These are phyloP conservation scores for Boletus barrowsii DNA, from an alignment of 768 basidiomycete genomes.

Conservation along the genomic window DNA sequence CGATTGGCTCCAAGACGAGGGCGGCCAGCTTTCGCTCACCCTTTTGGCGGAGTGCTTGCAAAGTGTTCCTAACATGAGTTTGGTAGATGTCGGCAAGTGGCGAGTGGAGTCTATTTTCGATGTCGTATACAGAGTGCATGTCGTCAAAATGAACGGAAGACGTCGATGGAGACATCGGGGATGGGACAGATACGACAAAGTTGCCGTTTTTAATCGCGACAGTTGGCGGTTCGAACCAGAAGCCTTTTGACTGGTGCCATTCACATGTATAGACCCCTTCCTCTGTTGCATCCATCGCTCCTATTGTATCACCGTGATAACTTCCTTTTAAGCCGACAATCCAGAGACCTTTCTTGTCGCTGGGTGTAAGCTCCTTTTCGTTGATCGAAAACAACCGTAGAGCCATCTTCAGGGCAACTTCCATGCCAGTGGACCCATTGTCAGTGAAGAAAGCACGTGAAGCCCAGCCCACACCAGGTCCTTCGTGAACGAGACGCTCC, in stretches of 20 bases:
- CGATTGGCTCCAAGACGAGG: slow-evolving; percentile 84
- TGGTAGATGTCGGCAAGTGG: slow-evolving; percentile 65
- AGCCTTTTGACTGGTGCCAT: slow-evolving; percentile 91
- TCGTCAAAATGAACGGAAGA: slow-evolving; percentile 33
- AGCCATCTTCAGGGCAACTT: slow-evolving; percentile 98
- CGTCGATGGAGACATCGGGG: slow-evolving; percentile 37
- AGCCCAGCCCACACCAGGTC: slow-evolving; percentile 91
- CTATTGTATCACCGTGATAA: slow-evolving; percentile 98
- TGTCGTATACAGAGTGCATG: slow-evolving; percentile 65
- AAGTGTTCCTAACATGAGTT: slow-evolving; percentile 48
- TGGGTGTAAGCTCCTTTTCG: slow-evolving; percentile 31
- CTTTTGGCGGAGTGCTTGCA: slow-evolving; percentile 44
- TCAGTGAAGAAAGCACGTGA: slow-evolving; percentile 89
- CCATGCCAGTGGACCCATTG: slow-evolving; percentile 95
- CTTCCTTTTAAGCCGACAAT: slow-evolving; percentile 87
- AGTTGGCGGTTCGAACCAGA: slow-evolving; percentile 90
- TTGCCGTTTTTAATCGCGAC: slow-evolving; percentile 64
- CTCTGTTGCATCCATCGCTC: slow-evolving; percentile 92
- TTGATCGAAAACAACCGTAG: slow-evolving; percentile 60
- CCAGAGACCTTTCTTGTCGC: slow-evolving; percentile 54
- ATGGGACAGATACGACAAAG: slow-evolving; percentile 52
- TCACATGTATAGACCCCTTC: slow-evolving; percentile 93
- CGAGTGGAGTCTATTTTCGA: slow-evolving; percentile 55
- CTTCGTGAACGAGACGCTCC: slow-evolving; percentile 67
- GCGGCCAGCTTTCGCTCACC: slow-evolving; percentile 56